Evolutionary conservation across 2,329 filamentous ascomycete species (phyloP).

Genomic region (Phoma sp.): DNA sequence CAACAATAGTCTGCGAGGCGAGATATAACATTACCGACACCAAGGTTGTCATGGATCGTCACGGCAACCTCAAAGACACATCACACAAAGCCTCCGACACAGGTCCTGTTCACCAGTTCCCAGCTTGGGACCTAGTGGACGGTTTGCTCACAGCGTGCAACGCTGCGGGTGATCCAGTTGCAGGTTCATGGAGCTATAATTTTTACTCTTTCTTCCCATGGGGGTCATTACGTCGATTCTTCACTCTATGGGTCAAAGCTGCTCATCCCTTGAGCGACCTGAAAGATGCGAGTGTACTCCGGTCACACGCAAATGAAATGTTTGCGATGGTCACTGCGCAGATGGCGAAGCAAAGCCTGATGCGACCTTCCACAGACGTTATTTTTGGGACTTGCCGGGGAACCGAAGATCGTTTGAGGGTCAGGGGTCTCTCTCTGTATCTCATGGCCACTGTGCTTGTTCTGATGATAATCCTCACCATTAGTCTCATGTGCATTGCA

Average conservation of each 20-base stretch:
- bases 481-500: neutral
- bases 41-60: neutral
- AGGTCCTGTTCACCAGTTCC: neutral
- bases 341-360: slow-evolving; percentile 1
- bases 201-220: neutral
- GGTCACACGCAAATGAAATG: neutral
- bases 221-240: neutral
- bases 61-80: neutral
- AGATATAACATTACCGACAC: slow-evolving; percentile 1
- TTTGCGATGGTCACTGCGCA: neutral
- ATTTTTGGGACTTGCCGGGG: neutral
- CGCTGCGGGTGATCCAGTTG: neutral
- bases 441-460: neutral
- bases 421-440: neutral
- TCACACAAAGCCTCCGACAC: neutral
- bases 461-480: neutral
- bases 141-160: neutral
- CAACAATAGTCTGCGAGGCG: neutral
- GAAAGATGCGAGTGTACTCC: neutral
- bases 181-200: neutral
- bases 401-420: neutral
- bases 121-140: neutral
- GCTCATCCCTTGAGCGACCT: neutral
- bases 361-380: neutral
- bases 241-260: neutral